These are phyloP conservation scores for Huntiella decipiens DNA, from an alignment of 2,329 filamentous ascomycete species.

Conservation along the genomic window DNA sequence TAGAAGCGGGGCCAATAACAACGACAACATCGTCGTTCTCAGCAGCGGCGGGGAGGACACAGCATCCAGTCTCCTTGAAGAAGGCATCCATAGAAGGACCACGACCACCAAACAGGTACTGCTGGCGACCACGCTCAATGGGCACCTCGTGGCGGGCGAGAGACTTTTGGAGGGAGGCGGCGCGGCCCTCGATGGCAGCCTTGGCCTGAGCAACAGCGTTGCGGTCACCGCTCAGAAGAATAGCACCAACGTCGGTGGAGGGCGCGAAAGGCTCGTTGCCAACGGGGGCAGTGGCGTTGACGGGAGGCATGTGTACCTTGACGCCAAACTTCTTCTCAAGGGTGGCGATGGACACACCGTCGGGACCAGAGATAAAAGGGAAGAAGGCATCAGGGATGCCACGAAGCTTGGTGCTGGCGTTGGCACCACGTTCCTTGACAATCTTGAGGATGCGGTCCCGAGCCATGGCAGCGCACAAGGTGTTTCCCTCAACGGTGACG, in stretches of 20 bases:
- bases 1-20: constrained; percentile 60
- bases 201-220: constrained; percentile 61
- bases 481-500: constrained; percentile 78
- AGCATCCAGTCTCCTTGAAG: constrained; percentile 75
- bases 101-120: constrained; percentile 80
- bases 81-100: constrained; percentile 71
- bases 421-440: constrained; percentile 67
- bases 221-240: constrained; percentile 74
- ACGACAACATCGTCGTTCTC: constrained; percentile 70
- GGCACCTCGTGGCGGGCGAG: constrained; percentile 60
- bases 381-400: constrained; percentile 83
- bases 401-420: constrained; percentile 62
- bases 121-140: constrained; percentile 73
- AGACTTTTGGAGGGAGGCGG: constrained; percentile 54
- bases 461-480: constrained; percentile 68
- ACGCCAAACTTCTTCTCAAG: constrained; percentile 64
- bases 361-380: constrained; percentile 75
- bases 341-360: constrained; percentile 46
- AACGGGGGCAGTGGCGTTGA: constrained; percentile 31
- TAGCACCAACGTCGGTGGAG: constrained; percentile 49
- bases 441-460: constrained; percentile 72
- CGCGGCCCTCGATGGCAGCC: constrained; percentile 61
- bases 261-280: constrained; percentile 53
- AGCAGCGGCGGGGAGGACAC: constrained; percentile 59
- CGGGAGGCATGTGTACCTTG: constrained; percentile 57